phyloP scores from a whole-genome alignment of 2,329 filamentous ascomycete species.

The Lachnellula arida region DNA sequence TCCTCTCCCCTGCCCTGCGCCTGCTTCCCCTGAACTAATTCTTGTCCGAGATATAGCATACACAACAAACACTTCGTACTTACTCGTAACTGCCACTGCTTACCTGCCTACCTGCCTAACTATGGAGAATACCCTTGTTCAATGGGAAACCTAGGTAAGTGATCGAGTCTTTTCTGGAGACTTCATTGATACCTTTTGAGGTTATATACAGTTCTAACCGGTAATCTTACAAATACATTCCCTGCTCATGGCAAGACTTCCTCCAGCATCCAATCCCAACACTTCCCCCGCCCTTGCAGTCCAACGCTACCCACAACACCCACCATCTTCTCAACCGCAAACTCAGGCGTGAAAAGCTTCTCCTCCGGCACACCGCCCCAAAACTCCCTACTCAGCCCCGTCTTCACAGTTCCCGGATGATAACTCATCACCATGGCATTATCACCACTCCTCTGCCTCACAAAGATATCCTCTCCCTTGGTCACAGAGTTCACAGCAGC shows the following conservation, averaged over 20 bases:
- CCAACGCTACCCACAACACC: slow-evolving; percentile 48
- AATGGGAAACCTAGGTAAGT: too few species aligned
- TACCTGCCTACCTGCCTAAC: too few species aligned
- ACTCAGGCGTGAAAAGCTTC: slow-evolving; percentile 63
- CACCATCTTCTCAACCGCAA: slow-evolving; percentile 60
- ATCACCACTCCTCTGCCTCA: slow-evolving; percentile 51
- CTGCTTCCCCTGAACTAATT: too few species aligned
- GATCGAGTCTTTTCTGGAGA: too few species aligned
- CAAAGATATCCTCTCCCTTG: slow-evolving; percentile 66
- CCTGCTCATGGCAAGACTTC: slow-evolving; percentile 51
- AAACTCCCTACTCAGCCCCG: slow-evolving; percentile 66
- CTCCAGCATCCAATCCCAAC: slow-evolving; percentile 65
- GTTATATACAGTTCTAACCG: too few species aligned
- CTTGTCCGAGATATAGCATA: too few species aligned
- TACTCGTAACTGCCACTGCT: too few species aligned
- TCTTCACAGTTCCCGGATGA: slow-evolving; percentile 79
- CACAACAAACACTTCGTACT: too few species aligned
- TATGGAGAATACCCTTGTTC: too few species aligned
- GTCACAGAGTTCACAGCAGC: slow-evolving; percentile 67
- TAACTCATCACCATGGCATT: slow-evolving; percentile 65
- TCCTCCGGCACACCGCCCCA: slow-evolving; percentile 59
- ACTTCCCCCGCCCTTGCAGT: slow-evolving; percentile 53
- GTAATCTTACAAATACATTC: too few species aligned
- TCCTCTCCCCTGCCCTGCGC: too few species aligned
- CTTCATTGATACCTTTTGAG: too few species aligned